Evolutionary conservation across 1,139 yeast species (phyloP), one percentile per base, ranked within the genome.

Genomic region (Yamadazyma sp.): DNA sequence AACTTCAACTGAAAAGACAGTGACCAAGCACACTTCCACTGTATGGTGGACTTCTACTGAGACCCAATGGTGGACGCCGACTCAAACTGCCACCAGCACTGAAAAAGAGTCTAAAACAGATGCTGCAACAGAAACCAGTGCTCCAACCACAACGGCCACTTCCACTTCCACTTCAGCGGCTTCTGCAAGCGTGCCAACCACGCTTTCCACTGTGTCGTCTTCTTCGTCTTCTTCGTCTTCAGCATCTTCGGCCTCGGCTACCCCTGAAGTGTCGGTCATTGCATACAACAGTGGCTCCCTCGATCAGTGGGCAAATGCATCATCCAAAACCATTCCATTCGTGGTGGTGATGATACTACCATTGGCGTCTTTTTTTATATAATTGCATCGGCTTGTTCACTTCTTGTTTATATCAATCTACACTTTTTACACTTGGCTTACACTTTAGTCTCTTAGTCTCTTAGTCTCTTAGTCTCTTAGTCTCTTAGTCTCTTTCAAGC

Each of bases 41-140:
- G 29, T 35, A 18, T 43, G 44, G 42, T 43, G 46, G 46, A 41
- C 40, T 33, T 39, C 45, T 25, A 24, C 41, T 4, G 27, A 31
- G 23, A 34, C 41, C 14, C 34, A 27, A 15, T 38, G 44, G 40
- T 35, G 42, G 40, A 41, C 39, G 16, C 32, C 40, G 6, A 6
- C 38, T 15, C 15, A 5, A 10, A 33, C 42, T 10, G 30, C 36
- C 18, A 20, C 33, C 16, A 26, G 37, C 14, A 24, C 18, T 6
- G 22, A 20, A 20, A 20, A 6, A 26, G 40, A n/a, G n/a, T n/a
- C n/a, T n/a, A n/a, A n/a, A 18, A 18, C 21, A 18, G 21, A 18
- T 9, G 25, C 26, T 21, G 31, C 21, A 18, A 8, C 27, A 18
- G 21, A 21, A 12, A 22, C 35, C 30, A 21, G 23, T 20, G 23